Base-by-base conservation (phyloP, 768 basidiomycete genomes). In the Dendrothele bispora region DNA sequence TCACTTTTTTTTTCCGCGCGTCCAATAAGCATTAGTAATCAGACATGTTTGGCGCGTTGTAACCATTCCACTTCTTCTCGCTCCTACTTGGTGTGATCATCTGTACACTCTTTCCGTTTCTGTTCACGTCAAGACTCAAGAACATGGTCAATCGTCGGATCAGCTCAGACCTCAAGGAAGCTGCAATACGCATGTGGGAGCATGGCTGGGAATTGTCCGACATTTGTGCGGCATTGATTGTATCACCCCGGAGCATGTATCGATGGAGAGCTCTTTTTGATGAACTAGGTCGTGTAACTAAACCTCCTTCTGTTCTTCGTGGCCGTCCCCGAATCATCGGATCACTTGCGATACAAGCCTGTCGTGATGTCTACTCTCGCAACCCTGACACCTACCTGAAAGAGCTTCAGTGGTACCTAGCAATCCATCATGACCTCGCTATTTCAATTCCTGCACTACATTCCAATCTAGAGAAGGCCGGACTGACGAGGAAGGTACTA, bases 101-200 rank as follows among this genome's bases (percentile, higher is more conserved):
- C n/a, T n/a, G n/a, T n/a, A n/a, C n/a, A n/a, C n/a, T n/a, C n/a
- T n/a, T n/a, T n/a, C n/a, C n/a, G n/a, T n/a, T n/a, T n/a, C n/a
- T n/a, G n/a, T n/a, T n/a, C n/a, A n/a, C n/a, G n/a, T n/a, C n/a
- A n/a, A n/a, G n/a, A n/a, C n/a, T n/a, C n/a, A n/a, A n/a, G n/a
- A n/a, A n/a, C 42, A 57, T 59, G 58, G 57, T 47, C 27, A 55
- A 63, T 39, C 39, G 50, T 17, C 41, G 44, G 17, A 64, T 66
- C 35, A 60, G 61, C 32, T 10, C 43, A 15, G 58, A 66, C 21
- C 24, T 64, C 41, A 64, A 67, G 45, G 58, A 64, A 26, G 53
- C 53, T 12, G 56, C 55, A 7, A 46, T 68, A 21, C 11, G 39
- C 3, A 55, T 65, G 1, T 61, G 56, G 51, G 43, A 59, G 18